Evolutionary conservation across 495 filamentous ascomycete species (phyloP), one percentile per base, ranked within the genome.

Genomic region (Apiosordaria backusii): DNA sequence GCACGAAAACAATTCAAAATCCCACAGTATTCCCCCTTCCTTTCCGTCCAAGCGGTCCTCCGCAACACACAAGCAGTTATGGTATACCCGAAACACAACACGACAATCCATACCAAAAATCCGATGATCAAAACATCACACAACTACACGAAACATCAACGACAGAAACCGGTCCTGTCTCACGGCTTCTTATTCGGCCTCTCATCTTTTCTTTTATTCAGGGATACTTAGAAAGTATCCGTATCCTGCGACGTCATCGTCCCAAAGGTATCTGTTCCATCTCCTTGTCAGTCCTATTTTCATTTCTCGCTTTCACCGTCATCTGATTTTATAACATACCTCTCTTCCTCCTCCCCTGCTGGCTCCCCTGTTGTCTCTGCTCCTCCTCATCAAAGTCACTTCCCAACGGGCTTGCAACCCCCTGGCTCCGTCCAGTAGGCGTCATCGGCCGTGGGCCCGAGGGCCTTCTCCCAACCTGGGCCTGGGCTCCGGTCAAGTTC

Each of bases 371-470:
- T 13, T 45, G 35, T 45, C 35, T 45, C 35, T 29, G 27, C 27
- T 45, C 76, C 4, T 77, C 76, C 19, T 71, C 75, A 52, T 77
- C 79, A 52, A 73, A 74, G 27, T 55, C 67, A 63, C 64, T 40
- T 15, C 57, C 40, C 58, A 65, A 27, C 62, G 60, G 50, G 40
- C 57, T 66, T 23, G 13, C 64, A n/a, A 55, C 62, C 40, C 59
- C 68, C 73, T 71, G 18, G n/a, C 59, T 70, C 45, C 72, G 75
- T 24, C 60, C 67, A 16, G 76, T 79, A n/a, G 80, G 81, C 7
- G 81, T 84, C 82, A 83, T 84, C 21, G 82, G 81, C 63, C 82
- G 68, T n/a, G 83, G 82, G 65, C 83, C 80, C 63, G 80, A 83
- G 18, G 83, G 78, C 57, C 82, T 71, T 50, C 82, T 74, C 1